phyloP scores from a whole-genome alignment of 768 basidiomycete species.

The Termitomyces sp. region DNA sequence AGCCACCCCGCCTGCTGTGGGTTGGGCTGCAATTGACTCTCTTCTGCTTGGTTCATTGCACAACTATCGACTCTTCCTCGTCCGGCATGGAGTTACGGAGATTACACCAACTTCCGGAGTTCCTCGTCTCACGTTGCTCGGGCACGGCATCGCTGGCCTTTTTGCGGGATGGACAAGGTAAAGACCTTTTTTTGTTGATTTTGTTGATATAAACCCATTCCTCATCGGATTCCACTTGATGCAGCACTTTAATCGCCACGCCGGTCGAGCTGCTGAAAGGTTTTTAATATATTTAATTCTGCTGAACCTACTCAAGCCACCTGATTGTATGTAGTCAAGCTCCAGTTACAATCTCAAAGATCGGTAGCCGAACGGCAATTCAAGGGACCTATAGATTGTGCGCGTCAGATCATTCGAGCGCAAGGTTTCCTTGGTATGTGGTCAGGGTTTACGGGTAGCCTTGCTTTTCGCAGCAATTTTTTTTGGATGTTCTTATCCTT shows the following conservation, averaged over 20 bases:
- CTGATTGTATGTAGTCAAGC: slow-evolving; percentile 46
- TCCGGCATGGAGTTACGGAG: slow-evolving; percentile 50
- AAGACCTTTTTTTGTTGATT: slow-evolving; percentile 2
- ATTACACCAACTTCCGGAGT: slow-evolving; percentile 32
- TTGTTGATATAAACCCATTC: neutral
- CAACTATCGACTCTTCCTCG: slow-evolving; percentile 61
- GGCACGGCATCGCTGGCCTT: slow-evolving; percentile 62
- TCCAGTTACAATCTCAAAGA: slow-evolving; percentile 61
- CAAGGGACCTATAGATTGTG: slow-evolving; percentile 62
- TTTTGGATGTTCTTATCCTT: slow-evolving; percentile 75
- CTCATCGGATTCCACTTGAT: slow-evolving; percentile 2
- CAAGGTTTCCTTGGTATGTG: slow-evolving; percentile 67
- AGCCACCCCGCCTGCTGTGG: slow-evolving; percentile 65
- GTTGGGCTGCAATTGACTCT: slow-evolving; percentile 71
- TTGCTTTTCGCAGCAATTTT: slow-evolving; percentile 70
- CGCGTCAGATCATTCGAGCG: slow-evolving; percentile 51
- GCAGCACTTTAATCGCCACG: slow-evolving; percentile 63
- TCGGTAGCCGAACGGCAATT: slow-evolving; percentile 46
- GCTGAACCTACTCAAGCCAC: slow-evolving; percentile 43
- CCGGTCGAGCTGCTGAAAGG: slow-evolving; percentile 79
- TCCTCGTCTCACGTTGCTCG: slow-evolving; percentile 53
- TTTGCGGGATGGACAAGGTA: slow-evolving; percentile 69
- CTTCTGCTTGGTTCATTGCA: slow-evolving; percentile 65
- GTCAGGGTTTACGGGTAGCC: slow-evolving; percentile 69
- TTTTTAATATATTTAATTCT: slow-evolving; percentile 22